Evolutionary conservation across 371 early-diverging fungal species (phyloP).

Genomic region (Lichtheimia ornata): DNA sequence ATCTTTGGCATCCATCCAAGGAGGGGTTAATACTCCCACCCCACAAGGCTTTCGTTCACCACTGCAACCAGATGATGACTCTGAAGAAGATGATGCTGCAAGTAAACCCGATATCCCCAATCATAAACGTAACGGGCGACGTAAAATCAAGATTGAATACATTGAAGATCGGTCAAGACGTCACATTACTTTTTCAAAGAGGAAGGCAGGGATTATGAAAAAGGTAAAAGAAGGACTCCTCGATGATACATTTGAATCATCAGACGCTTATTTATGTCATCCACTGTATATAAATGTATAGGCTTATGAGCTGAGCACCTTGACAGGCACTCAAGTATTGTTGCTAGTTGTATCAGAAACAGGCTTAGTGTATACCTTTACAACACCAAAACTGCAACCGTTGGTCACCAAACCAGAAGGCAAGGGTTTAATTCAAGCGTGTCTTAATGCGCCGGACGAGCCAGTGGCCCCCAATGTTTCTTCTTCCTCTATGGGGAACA

Average conservation of each 20-base stretch:
- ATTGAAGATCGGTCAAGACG: slow-evolving; percentile 91
- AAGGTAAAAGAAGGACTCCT: slow-evolving; percentile 57
- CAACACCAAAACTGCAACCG: slow-evolving; percentile 96
- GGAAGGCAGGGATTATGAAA: slow-evolving; percentile 98
- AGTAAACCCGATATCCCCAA: not conserved
- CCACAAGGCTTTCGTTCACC: too few relatives aligned
- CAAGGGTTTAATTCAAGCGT: slow-evolving; percentile 93
- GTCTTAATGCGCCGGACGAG: slow-evolving; percentile 84
- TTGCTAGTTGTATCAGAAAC: slow-evolving; percentile 97
- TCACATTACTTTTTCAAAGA: slow-evolving; percentile 95
- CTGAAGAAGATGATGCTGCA: slow-evolving; percentile 1
- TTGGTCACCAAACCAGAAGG: slow-evolving; percentile 94
- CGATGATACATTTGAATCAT: too few relatives aligned
- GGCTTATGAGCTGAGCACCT: slow-evolving; percentile 96
- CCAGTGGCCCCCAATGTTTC: not conserved
- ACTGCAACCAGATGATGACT: not conserved
- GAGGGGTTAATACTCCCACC: too few relatives aligned
- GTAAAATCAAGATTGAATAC: slow-evolving; percentile 94
- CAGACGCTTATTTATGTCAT: too few relatives aligned
- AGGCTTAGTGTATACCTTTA: slow-evolving; percentile 98
- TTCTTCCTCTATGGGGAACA: not conserved
- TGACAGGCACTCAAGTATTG: slow-evolving; percentile 98
- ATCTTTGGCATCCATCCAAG: too few relatives aligned
- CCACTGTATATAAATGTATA: slow-evolving; percentile 24
- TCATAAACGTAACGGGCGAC: slow-evolving; percentile 68